Conservation (phyloP, 2,329 filamentous ascomycete genomes). For the Ophiostoma ulmi region DNA sequence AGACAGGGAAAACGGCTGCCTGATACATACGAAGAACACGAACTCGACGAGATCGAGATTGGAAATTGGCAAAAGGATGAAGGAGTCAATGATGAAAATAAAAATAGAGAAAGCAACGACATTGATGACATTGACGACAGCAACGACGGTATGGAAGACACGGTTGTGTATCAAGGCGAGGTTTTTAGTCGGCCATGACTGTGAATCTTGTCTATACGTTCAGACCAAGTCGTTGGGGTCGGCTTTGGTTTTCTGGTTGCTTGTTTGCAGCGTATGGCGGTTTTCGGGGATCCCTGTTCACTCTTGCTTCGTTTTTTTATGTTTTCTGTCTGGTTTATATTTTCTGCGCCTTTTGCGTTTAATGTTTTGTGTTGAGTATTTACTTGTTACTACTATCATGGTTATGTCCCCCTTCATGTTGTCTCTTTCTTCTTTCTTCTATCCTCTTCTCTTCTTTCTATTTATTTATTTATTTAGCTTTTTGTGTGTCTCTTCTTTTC, state of each 20-base stretch:
- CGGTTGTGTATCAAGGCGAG: background rate
- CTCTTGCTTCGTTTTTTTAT: conserved; percentile 8
- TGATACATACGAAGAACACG: background rate
- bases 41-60: background rate
- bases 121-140: background rate
- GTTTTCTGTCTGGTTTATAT: conserved; percentile 12
- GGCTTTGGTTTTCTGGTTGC: background rate
- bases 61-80: background rate
- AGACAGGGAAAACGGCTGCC: background rate
- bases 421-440: conserved; percentile 11
- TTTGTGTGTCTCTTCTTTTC: background rate
- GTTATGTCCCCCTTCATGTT: conserved; percentile 6
- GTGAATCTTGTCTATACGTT: background rate
- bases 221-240: background rate
- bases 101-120: conserved; percentile 2
- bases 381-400: conserved; percentile 13
- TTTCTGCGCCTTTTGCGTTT: background rate
- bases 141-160: background rate
- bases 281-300: background rate
- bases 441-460: background rate
- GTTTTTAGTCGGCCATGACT: background rate
- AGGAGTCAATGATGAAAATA: background rate
- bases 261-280: background rate
- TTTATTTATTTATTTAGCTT: conserved; percentile 1
- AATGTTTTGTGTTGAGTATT: conserved; percentile 7